Evolutionary conservation across 2,329 filamentous ascomycete genomes (phyloP).

Genomic region (Beauveria scarabaeidicola): DNA sequence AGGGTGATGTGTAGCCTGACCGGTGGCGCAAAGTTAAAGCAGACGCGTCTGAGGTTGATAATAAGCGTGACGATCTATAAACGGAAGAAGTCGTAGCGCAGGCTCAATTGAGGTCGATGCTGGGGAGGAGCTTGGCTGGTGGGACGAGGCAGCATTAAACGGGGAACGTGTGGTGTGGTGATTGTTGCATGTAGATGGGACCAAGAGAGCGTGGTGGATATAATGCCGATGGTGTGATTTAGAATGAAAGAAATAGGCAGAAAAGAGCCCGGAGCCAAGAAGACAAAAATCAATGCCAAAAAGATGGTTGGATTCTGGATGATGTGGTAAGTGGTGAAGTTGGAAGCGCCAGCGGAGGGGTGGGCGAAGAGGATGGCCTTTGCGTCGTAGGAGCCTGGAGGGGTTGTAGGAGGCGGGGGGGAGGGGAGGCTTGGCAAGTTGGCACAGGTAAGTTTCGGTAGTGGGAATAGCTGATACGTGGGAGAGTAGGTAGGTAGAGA

Average conservation of each 20-base stretch:
- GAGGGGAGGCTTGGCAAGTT: background rate
- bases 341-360: background rate
- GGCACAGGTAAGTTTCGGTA: background rate
- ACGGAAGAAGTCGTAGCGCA: background rate
- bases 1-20: background rate
- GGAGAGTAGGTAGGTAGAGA: background rate
- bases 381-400: background rate
- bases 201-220: background rate
- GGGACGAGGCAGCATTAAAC: background rate
- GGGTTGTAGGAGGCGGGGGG: too few relatives aligned
- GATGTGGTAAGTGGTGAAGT: background rate
- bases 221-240: background rate
- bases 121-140: background rate
- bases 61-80: background rate
- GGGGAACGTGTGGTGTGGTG: background rate
- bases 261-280: background rate
- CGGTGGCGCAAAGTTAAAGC: too few relatives aligned
- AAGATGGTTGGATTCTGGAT: background rate
- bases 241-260: background rate
- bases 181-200: background rate
- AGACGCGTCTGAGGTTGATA: background rate
- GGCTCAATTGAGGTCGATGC: background rate
- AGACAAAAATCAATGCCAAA: background rate
- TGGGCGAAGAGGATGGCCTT: background rate
- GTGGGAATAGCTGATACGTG: background rate